Conservation (phyloP, 208 protist species). For the Trypanosoma scelopori region DNA sequence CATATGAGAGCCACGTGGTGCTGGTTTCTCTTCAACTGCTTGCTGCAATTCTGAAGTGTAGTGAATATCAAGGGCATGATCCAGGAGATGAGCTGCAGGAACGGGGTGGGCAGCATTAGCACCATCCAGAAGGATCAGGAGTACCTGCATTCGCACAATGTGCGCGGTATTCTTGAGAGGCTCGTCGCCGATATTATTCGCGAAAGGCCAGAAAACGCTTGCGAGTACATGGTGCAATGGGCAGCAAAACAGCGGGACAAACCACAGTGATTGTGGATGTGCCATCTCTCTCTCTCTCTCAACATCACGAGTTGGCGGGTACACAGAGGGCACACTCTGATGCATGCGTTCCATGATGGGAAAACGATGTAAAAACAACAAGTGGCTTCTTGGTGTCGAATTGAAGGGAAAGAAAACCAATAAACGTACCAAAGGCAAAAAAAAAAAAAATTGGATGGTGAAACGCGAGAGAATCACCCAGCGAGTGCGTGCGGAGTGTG, state of each 20-base stretch:
- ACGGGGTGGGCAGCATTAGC: conserved; percentile 14
- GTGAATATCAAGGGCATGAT: not conserved
- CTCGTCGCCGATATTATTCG: conserved; percentile 55
- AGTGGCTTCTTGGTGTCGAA: not conserved
- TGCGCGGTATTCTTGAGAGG: conserved; percentile 47
- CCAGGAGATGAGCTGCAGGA: conserved; percentile 2
- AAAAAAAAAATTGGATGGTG: not conserved
- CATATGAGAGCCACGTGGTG: too few relatives aligned
- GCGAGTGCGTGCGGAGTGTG: too few relatives aligned
- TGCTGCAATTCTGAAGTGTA: too few relatives aligned
- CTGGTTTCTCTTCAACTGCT: too few relatives aligned
- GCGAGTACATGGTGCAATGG: conserved; percentile 25
- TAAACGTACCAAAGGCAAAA: too few relatives aligned
- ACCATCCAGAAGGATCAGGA: conserved; percentile 43
- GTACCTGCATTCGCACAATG: conserved; percentile 55
- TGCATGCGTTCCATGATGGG: too few relatives aligned
- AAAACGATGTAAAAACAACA: not conserved
- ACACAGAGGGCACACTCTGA: too few relatives aligned
- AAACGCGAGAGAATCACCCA: not conserved
- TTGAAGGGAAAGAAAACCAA: not conserved
- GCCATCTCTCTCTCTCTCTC: too few relatives aligned
- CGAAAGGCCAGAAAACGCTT: conserved; percentile 37
- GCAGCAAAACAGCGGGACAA: conserved; percentile 6
- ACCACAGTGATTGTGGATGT: not conserved
- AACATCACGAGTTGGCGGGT: too few relatives aligned